Conservation (phyloP, 2,329 filamentous ascomycete genomes). For the Sporothrix dimorphospora region DNA sequence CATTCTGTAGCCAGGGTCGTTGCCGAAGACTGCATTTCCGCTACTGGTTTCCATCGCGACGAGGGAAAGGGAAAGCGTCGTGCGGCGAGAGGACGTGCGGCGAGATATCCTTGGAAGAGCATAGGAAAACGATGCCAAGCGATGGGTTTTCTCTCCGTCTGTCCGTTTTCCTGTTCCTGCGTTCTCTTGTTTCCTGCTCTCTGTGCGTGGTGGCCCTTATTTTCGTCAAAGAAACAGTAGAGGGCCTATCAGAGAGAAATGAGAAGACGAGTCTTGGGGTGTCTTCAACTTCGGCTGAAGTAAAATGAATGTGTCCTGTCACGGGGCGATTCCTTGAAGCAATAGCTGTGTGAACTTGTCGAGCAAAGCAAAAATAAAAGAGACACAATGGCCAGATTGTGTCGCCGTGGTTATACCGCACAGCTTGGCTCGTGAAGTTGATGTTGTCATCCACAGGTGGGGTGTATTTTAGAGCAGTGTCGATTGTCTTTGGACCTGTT, state of each 20-base stretch:
- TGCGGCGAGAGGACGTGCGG: neutral
- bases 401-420: neutral
- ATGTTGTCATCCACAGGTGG: neutral
- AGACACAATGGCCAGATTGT: slow-evolving; percentile 6
- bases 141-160: neutral
- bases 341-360: neutral
- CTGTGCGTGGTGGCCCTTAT: neutral
- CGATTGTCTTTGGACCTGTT: neutral
- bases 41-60: slow-evolving; percentile 24
- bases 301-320: neutral
- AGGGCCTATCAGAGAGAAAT: neutral
- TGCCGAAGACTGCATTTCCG: slow-evolving; percentile 17
- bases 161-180: neutral
- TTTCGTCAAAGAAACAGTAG: neutral
- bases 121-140: neutral
- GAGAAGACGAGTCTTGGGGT: neutral
- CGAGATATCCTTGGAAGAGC: neutral
- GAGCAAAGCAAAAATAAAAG: neutral
- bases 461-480: neutral
- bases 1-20: slow-evolving; percentile 28
- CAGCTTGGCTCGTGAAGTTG: neutral
- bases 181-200: neutral
- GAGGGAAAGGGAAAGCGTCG: neutral
- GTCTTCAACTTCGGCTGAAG: slow-evolving; percentile 5
- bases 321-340: neutral